Evolutionary conservation across 2,329 filamentous ascomycete species (phyloP).

Genomic region (Verticillium dahliae): DNA sequence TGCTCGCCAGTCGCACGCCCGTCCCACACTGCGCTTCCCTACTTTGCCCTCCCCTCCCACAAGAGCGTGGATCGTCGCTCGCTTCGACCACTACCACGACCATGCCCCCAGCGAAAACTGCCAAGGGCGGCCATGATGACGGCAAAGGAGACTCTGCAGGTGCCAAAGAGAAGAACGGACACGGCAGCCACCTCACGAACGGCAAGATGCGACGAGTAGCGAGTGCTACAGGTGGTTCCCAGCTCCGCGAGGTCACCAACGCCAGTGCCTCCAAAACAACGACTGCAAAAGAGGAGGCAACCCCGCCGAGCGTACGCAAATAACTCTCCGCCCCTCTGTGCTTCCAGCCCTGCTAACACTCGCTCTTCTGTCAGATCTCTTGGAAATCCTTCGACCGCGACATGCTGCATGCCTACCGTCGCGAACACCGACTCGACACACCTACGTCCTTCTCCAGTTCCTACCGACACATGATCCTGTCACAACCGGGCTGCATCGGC

Average conservation of each 20-base stretch:
- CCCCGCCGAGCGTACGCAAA: conserved; percentile 8
- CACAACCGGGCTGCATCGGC: conserved; percentile 58
- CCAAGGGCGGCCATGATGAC: conserved; percentile 35
- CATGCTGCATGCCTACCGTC: conserved; percentile 68
- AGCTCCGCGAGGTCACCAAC: conserved; percentile 14
- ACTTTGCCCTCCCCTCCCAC: neutral
- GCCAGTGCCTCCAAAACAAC: conserved; percentile 16
- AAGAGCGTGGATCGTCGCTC: neutral
- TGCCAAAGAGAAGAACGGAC: conserved; percentile 38
- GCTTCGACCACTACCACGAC: neutral
- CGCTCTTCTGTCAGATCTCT: conserved; percentile 37
- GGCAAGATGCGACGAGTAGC: conserved; percentile 50
- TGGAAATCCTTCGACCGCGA: conserved; percentile 64
- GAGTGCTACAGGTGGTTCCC: conserved; percentile 36
- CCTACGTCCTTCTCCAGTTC: conserved; percentile 63
- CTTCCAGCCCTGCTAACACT: neutral
- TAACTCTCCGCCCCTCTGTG: conserved; percentile 5
- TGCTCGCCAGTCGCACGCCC: neutral
- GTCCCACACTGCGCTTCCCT: neutral
- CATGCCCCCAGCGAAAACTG: conserved; percentile 41
- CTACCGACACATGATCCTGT: conserved; percentile 56
- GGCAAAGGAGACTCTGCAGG: conserved; percentile 32
- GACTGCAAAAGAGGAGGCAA: conserved; percentile 6
- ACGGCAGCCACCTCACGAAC: conserved; percentile 30
- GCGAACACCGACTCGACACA: conserved; percentile 64